Evolutionary conservation across 176 grass and related monocot species (phyloP), one percentile per base, ranked within the genome.

Genomic region (Ampelocalamus luodianensis): DNA sequence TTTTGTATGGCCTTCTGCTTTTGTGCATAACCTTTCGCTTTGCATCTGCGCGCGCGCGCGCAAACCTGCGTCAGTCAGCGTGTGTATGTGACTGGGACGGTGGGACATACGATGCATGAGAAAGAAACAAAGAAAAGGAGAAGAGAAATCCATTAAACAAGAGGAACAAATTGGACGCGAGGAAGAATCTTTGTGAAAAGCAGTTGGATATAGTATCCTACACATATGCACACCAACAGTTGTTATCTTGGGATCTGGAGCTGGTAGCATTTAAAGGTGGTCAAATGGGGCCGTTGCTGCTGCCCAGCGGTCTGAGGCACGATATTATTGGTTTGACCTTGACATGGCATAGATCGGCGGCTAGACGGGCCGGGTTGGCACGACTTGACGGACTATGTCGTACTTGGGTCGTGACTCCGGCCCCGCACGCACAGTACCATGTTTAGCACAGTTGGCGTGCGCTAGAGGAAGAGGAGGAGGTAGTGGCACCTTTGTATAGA

Each of bases 161-260:
- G 46, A 49, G 22, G 37, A 78, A 72, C 76, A 65, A 34, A 34
- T 34, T 66, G 22, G 73, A 79, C 63, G 53, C 1, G 70, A 80
- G n/a, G 49, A 80, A 87, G 68, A 87, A 91, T 87, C 85, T 84
- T 87, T 90, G 74, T 62, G 60, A 43, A 67, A 75, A 75, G 75
- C 50, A 60, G 29, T 63, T 69, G 74, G 55, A 89, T 63, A 58
- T 50, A 8, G 5, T n/a, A 64, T 43, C 68, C 59, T 8, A 36
- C 45, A 29, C 62, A 26, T 69, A 65, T 90, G 72, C 79, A 5
- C 79, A 15, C 79, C 74, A 10, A 75, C 62, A 76, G 76, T 71
- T 80, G 69, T 87, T 76, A 80, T 80, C 43, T 91, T n/a, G 81
- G 89, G 69, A 85, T 91, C 81, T n/a, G 54, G 22, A 68, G 86